Conservation (phyloP, 306 rosid species). For the Clitoria ternatea region DNA sequence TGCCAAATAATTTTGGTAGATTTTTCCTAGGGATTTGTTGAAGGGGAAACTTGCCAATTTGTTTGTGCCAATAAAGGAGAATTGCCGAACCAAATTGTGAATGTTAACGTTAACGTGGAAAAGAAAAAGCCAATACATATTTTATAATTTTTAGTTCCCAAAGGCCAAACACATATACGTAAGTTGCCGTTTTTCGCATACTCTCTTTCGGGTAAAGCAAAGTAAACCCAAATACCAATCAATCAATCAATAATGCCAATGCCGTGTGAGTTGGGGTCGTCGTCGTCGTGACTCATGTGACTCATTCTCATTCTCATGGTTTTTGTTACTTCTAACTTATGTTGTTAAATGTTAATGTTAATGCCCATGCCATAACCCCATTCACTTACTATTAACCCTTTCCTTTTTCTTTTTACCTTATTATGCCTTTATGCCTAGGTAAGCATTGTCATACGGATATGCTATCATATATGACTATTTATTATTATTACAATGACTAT, state of each 20-base stretch:
- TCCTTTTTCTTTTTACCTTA: neutral
- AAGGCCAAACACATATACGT: neutral
- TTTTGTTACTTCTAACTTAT: neutral
- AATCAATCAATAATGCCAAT: neutral
- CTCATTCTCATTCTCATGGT: too few species aligned
- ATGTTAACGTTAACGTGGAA: neutral
- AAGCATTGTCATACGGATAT: conserved; percentile 1
- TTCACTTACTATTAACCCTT: neutral
- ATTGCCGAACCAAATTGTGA: neutral
- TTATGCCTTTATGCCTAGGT: conserved; percentile 9
- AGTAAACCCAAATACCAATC: neutral
- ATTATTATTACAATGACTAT: neutral
- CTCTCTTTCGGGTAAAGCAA: conserved; percentile 26
- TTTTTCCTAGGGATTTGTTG: neutral
- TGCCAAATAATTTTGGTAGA: neutral
- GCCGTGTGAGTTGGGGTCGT: conserved; percentile 27
- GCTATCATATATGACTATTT: neutral
- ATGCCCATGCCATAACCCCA: neutral
- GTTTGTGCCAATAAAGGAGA: neutral
- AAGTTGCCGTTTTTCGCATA: neutral
- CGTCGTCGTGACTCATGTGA: conserved; percentile 18
- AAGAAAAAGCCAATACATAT: neutral
- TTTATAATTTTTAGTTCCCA: neutral
- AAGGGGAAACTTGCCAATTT: neutral
- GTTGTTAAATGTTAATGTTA: neutral